Conservation (phyloP, 2,329 filamentous ascomycete genomes). For the Raffaelea ambrosiae region DNA sequence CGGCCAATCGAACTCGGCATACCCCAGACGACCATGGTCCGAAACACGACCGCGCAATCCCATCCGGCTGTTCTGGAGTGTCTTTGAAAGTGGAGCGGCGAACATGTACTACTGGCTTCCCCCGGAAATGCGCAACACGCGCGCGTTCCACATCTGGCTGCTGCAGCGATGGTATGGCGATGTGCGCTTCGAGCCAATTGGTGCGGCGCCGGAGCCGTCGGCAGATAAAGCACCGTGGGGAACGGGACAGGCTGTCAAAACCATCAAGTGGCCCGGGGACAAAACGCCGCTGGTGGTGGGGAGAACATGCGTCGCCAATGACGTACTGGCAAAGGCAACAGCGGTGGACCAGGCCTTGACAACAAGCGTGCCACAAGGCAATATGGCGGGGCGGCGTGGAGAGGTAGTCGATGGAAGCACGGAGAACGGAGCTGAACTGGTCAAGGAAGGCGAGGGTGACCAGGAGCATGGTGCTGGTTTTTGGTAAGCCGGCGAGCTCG, state of each 20-base stretch:
- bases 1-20: conserved; percentile 2
- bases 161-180: conserved; percentile 12
- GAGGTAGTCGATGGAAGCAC: no score
- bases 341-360: no score
- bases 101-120: conserved; percentile 14
- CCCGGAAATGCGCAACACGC: conserved; percentile 7
- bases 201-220: conserved; percentile 1
- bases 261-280: neutral
- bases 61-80: conserved; percentile 11
- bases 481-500: no score
- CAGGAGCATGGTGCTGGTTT: no score
- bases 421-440: no score
- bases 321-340: neutral
- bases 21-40: neutral
- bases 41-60: conserved; percentile 11
- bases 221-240: conserved; percentile 5
- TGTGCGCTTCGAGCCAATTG: conserved; percentile 9
- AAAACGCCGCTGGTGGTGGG: neutral
- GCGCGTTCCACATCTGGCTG: conserved; percentile 9
- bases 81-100: conserved; percentile 9
- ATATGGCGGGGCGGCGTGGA: no score
- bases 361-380: no score
- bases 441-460: no score
- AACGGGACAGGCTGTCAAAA: neutral
- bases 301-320: neutral